These are phyloP conservation scores for Thermomucor indicae-seudaticae DNA, from an alignment of 371 early-diverging fungal genomes.

Conservation along the genomic window DNA sequence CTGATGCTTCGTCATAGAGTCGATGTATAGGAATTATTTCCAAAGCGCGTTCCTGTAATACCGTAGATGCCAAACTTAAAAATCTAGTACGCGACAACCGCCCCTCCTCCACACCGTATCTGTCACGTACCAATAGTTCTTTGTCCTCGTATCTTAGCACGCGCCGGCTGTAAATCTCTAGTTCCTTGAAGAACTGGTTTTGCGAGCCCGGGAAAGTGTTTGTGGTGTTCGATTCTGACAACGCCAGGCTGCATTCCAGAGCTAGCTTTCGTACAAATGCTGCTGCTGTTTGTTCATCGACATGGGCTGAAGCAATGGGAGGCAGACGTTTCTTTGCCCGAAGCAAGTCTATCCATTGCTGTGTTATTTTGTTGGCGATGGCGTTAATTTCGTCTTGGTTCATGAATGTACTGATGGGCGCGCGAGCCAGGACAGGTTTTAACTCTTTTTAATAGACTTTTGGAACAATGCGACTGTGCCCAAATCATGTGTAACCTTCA, in stretches of 20 bases:
- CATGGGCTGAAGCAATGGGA: background rate
- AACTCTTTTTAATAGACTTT: too few species aligned
- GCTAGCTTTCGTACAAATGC: too few species aligned
- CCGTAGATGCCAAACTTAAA: background rate
- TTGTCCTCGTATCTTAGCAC: slow-evolving; percentile 38
- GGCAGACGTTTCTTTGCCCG: background rate
- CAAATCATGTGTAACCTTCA: too few species aligned
- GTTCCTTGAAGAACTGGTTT: slow-evolving; percentile 8
- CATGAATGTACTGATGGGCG: too few species aligned
- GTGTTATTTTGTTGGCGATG: slow-evolving; percentile 5
- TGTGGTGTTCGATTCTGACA: background rate
- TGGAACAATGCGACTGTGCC: too few species aligned
- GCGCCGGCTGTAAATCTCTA: slow-evolving; percentile 7
- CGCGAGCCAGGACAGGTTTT: too few species aligned
- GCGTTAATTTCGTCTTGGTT: slow-evolving; percentile 8
- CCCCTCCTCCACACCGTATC: background rate
- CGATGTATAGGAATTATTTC: slow-evolving; percentile 45
- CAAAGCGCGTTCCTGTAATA: slow-evolving; percentile 37
- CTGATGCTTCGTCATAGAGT: slow-evolving; percentile 41
- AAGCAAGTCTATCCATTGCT: slow-evolving; percentile 7
- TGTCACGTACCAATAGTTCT: slow-evolving; percentile 31
- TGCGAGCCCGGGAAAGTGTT: background rate
- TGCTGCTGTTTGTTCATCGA: background rate
- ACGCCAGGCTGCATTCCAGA: too few species aligned
- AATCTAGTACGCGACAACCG: too few species aligned